Conservation (phyloP, 441 rosid genomes). For the Sinapis alba region DNA sequence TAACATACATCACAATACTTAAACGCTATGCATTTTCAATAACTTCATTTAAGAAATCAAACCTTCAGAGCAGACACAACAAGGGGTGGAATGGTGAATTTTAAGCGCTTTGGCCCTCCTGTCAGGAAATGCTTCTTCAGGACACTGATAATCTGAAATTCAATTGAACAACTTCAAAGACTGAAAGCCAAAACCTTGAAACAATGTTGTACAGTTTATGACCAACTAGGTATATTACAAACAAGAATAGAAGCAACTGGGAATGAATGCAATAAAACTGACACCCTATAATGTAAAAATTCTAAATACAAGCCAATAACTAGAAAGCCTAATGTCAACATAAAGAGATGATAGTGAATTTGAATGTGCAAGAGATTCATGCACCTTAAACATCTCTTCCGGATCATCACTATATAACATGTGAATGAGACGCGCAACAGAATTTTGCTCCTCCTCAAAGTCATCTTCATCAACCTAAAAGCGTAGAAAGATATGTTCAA, state of each 20-base stretch:
- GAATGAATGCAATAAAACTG: conserved; percentile 14
- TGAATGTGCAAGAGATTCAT: conserved; percentile 27
- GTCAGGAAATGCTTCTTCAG: conserved; percentile 83
- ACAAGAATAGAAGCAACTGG: conserved; percentile 19
- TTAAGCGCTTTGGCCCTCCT: conserved; percentile 89
- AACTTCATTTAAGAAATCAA: conserved; percentile 30
- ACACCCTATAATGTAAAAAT: background rate
- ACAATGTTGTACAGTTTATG: conserved; percentile 11
- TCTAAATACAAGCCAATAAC: conserved; percentile 25
- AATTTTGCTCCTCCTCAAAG: conserved; percentile 95
- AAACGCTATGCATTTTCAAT: conserved; percentile 17
- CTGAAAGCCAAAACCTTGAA: conserved; percentile 21
- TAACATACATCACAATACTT: background rate
- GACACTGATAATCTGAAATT: conserved; percentile 67
- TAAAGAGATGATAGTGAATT: conserved; percentile 13
- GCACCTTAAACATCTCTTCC: conserved; percentile 98
- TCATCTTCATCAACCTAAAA: conserved; percentile 91
- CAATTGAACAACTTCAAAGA: conserved; percentile 23
- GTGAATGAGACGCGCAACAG: conserved; percentile 95
- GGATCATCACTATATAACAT: conserved; percentile 83
- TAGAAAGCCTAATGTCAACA: conserved; percentile 30
- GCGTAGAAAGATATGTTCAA: conserved; percentile 9
- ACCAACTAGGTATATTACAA: background rate
- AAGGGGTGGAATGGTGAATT: conserved; percentile 92
- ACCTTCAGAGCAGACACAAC: conserved; percentile 91